Percentiles rank a stretch among this genome's conserved stretches.
phyloP scores from a whole-genome alignment of 768 basidiomycete genomes.

The Pleurotus ostreatus region DNA sequence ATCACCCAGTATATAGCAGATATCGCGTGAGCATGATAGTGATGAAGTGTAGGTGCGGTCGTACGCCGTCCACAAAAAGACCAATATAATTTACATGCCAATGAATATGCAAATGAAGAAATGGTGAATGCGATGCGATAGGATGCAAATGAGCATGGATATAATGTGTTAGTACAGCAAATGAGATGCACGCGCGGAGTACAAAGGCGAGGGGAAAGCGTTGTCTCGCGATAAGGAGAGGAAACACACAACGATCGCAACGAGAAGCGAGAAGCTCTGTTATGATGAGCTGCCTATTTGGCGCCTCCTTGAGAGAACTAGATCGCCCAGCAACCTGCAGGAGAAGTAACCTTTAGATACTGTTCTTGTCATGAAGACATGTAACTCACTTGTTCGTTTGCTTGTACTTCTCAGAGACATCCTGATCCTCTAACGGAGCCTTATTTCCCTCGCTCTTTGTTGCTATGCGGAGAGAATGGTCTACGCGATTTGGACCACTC shows the following conservation, averaged over 20 bases:
- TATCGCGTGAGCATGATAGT: too few relatives aligned
- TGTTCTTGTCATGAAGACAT: not conserved
- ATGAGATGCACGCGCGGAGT: not conserved
- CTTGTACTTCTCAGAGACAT: constrained; percentile 59
- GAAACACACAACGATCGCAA: too few relatives aligned
- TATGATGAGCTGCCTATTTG: constrained; percentile 19
- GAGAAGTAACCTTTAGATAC: not conserved
- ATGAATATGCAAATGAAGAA: not conserved
- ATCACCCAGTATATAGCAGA: too few relatives aligned
- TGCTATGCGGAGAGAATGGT: too few relatives aligned
- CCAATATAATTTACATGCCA: constrained; percentile 2
- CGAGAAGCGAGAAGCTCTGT: not conserved
- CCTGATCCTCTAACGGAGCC: constrained; percentile 25
- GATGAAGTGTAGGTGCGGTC: too few relatives aligned
- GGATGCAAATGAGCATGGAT: not conserved
- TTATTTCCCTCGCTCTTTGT: not conserved
- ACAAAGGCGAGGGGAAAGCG: too few relatives aligned
- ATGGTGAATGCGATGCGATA: not conserved
- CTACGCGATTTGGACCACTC: too few relatives aligned
- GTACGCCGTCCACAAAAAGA: not conserved
- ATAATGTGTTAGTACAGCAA: constrained; percentile 1
- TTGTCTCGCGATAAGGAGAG: too few relatives aligned
- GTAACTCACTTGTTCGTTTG: constrained; percentile 53
- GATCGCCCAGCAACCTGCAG: constrained; percentile 54
- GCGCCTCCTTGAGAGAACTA: constrained; percentile 61